Conservation (phyloP, 495 filamentous ascomycete genomes). For the Xylaria castorea region DNA sequence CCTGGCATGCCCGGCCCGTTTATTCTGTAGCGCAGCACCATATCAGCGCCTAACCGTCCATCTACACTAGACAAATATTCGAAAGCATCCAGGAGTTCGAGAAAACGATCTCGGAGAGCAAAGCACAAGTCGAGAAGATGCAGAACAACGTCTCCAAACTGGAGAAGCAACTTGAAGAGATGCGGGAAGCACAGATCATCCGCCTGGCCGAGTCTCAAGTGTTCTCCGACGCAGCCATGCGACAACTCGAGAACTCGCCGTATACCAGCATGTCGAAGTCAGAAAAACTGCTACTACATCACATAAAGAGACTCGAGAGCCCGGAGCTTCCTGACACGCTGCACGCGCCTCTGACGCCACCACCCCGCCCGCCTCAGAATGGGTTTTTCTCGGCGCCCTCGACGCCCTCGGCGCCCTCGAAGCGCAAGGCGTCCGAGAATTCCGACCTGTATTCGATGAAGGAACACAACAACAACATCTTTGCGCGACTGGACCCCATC, state of each 20-base stretch:
- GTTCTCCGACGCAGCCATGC: no score
- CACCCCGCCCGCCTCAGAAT: no score
- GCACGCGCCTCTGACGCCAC: not conserved
- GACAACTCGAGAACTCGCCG: no score
- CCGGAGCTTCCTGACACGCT: no score
- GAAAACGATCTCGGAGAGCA: not conserved
- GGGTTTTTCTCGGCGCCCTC: no score
- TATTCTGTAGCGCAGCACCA: not conserved
- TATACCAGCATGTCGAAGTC: no score
- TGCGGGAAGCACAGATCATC: not conserved
- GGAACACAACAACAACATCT: not conserved
- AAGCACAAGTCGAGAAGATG: not conserved
- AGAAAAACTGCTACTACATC: no score
- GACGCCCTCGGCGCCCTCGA: not conserved
- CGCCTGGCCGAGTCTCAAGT: no score
- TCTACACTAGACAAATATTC: not conserved
- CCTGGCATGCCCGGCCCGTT: not conserved
- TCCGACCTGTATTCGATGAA: not conserved
- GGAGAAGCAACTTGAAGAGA: no score
- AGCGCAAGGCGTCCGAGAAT: not conserved
- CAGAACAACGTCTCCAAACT: accelerated
- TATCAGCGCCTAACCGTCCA: not conserved
- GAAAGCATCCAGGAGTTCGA: not conserved
- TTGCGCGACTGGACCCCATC: not conserved
- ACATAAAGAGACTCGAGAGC: no score